Base-by-base conservation (phyloP, 2,329 filamentous ascomycete species). In the Raffaelea albimanens region DNA sequence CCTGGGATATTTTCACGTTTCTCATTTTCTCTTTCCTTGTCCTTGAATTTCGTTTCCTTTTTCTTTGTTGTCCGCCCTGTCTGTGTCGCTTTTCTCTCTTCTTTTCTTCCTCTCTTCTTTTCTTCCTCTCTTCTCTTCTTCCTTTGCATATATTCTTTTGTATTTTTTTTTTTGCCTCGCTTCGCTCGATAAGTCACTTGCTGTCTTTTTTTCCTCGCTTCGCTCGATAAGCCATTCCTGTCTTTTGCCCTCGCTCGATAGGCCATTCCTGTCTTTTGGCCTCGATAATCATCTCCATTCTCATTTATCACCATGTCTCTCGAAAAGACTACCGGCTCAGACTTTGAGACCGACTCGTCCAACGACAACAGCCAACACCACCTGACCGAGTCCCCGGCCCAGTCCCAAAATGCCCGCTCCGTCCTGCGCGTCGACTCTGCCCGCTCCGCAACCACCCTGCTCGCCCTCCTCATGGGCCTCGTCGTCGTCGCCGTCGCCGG, bases 401-500 rank as follows among this genome's bases (percentile, higher is more conserved):
- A 65, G 46, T 58, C 64, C 56, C 70, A 67, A 49, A n/a, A n/a
- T n/a, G 54, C 64, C 43, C 63, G 66, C 44, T 55, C 63, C 34
- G 57, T 72, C 44, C 63, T 61, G 44, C 52, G 67, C 22, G 53
- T 73, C 48, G 69, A 78, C 51, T 64, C 61, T 42, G 63, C 65
- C 42, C 68, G 72, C 14, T 55, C 73, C 3, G 72, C 65, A 43
- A 61, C 78, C 50, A 78, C 71, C 0, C 57, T 62, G 5, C 58
- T 82, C 29, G 69, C 71, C 23, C 63, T 82, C 18, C 65, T 72
- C 18, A 68, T 71, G 46, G 70, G 71, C 48, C 57, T 81, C 53
- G 70, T 67, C 18, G 67, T 78, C 45, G 62, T 82, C 8, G 77
- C 72, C 22, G 67, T 78, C 11, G 69, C 76, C 3, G 74, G 67